Conservation (phyloP, 352 stramenopile species). For the Ochromonadaceae sp. region DNA sequence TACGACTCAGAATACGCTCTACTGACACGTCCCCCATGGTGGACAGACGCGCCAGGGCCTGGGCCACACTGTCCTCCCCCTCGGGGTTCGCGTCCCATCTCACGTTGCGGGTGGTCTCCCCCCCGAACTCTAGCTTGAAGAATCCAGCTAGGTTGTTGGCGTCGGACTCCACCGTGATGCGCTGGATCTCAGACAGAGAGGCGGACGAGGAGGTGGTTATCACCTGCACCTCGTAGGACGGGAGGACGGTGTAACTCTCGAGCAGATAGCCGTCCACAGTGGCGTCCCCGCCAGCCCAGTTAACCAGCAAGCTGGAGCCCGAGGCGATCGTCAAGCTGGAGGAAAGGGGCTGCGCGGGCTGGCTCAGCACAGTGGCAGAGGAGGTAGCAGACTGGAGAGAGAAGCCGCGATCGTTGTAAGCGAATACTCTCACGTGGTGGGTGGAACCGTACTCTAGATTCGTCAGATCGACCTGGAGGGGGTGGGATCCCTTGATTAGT, state of each 20-base stretch:
- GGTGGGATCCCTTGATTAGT: slow-evolving; percentile 70
- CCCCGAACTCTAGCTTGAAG: slow-evolving; percentile 74
- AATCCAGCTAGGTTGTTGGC: slow-evolving; percentile 51
- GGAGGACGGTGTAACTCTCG: slow-evolving; percentile 40
- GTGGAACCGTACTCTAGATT: slow-evolving; percentile 63
- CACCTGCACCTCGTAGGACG: slow-evolving; percentile 43
- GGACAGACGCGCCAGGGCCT: slow-evolving; percentile 37
- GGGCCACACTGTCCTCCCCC: slow-evolving; percentile 37
- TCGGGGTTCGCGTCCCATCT: slow-evolving; percentile 52
- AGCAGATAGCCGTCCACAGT: slow-evolving; percentile 56
- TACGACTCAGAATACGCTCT: slow-evolving; percentile 33
- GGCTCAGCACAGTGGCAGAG: slow-evolving; percentile 31
- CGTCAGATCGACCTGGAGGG: slow-evolving; percentile 52
- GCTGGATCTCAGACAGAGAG: slow-evolving; percentile 45
- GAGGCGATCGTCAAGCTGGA: slow-evolving; percentile 59
- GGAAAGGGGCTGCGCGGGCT: slow-evolving; percentile 42
- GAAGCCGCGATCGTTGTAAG: slow-evolving; percentile 85
- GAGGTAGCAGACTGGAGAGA: slow-evolving; percentile 38
- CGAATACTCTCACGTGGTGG: slow-evolving; percentile 81
- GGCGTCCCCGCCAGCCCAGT: slow-evolving; percentile 52
- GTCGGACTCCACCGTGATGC: slow-evolving; percentile 42
- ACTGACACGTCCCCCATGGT: slow-evolving; percentile 43
- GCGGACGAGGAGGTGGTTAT: slow-evolving; percentile 45
- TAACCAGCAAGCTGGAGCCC: slow-evolving; percentile 64
- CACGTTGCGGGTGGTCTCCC: slow-evolving; percentile 63